Evolutionary conservation across 2,329 filamentous ascomycete genomes (phyloP).

Genomic region (Paraconiothyrium sp.): DNA sequence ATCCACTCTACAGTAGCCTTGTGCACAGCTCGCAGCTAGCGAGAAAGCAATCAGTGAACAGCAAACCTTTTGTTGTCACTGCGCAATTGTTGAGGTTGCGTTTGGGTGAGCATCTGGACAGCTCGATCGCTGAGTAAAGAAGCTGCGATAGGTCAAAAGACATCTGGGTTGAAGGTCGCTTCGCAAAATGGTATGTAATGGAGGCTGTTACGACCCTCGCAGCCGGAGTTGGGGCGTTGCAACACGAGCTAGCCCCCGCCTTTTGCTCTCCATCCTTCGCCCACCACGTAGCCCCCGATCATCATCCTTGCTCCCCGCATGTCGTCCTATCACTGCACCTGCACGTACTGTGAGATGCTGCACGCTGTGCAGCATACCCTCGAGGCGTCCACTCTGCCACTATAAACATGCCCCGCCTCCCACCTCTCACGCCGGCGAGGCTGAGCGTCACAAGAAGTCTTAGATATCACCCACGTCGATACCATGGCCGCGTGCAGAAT

Average conservation of each 20-base stretch:
- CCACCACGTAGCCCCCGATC: slow-evolving; percentile 14
- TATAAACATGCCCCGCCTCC: slow-evolving; percentile 8
- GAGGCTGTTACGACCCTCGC: not conserved
- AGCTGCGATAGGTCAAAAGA: not conserved
- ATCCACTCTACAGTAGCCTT: not conserved
- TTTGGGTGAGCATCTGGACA: not conserved
- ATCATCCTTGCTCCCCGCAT: not conserved
- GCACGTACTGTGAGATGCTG: slow-evolving; percentile 5
- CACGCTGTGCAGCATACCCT: not conserved
- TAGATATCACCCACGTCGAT: not conserved
- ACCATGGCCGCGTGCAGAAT: slow-evolving; percentile 31
- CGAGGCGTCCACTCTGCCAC: slow-evolving; percentile 2
- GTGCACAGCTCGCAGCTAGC: not conserved
- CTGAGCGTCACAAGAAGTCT: not conserved
- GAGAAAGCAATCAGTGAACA: not conserved
- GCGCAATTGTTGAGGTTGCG: not conserved
- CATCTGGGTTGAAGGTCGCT: not conserved
- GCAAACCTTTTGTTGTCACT: not conserved
- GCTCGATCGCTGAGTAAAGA: not conserved
- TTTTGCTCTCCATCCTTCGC: not conserved
- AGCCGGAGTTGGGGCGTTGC: not conserved
- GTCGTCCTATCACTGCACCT: slow-evolving; percentile 3
- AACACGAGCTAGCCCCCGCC: slow-evolving; percentile 3
- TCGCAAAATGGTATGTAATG: too few relatives aligned
- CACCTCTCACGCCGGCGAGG: not conserved